phyloP scores from a whole-genome alignment of 441 rosid species.

The Gossypium davidsonii region DNA sequence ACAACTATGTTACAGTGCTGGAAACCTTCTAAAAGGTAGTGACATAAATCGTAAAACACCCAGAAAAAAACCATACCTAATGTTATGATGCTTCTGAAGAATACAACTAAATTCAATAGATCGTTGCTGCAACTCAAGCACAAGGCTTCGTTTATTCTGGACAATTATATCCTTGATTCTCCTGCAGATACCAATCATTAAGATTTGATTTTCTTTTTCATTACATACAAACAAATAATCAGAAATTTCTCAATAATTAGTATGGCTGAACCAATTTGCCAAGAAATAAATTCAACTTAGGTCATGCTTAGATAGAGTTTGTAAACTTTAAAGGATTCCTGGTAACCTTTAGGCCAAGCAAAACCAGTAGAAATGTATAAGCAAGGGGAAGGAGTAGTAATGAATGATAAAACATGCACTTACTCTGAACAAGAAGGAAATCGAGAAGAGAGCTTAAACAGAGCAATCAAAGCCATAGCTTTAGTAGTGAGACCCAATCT shows the following conservation, averaged over 20 bases:
- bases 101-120: slow-evolving; percentile 89
- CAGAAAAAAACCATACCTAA: slow-evolving; percentile 45
- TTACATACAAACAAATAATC: slow-evolving; percentile 6
- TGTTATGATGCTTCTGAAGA: slow-evolving; percentile 76
- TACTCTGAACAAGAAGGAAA: slow-evolving; percentile 89
- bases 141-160: slow-evolving; percentile 80
- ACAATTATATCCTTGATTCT: slow-evolving; percentile 61
- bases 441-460: slow-evolving; percentile 88
- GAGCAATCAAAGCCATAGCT: slow-evolving; percentile 84
- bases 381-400: neutral
- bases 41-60: slow-evolving; percentile 3
- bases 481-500: slow-evolving; percentile 71
- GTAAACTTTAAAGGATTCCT: neutral
- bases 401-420: slow-evolving; percentile 23
- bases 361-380: neutral
- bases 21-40: slow-evolving; percentile 15
- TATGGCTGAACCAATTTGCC: neutral
- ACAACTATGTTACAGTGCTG: slow-evolving; percentile 9
- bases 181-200: slow-evolving; percentile 36
- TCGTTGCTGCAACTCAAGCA: slow-evolving; percentile 98
- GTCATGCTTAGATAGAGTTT: neutral
- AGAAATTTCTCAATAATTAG: neutral
- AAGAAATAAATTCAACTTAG: neutral
- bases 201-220: neutral
- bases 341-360: neutral